These are phyloP conservation scores for Rhododendron mucronatum DNA, from an alignment of 148 eudicot genomes.

Conservation along the genomic window DNA sequence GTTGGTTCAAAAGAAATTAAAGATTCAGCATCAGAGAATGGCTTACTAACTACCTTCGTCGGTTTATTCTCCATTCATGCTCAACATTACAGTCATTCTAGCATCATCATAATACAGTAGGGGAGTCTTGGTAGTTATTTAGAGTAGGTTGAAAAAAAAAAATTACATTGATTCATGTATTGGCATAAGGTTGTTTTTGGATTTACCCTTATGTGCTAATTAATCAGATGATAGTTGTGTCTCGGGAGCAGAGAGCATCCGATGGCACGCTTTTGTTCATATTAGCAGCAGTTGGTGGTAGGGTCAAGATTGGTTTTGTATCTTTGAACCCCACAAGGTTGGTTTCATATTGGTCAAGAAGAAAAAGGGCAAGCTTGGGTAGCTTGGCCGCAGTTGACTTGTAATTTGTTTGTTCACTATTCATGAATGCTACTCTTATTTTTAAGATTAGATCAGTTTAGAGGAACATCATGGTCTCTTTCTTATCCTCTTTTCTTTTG, in stretches of 20 bases:
- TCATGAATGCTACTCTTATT: not conserved
- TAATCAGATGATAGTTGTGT: conserved; percentile 13
- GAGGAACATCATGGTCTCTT: not conserved
- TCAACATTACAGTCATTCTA: not conserved
- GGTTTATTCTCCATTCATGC: not conserved
- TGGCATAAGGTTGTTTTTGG: conserved; percentile 32
- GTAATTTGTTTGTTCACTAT: conserved; percentile 7
- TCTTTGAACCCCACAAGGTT: conserved; percentile 29
- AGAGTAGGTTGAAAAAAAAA: not conserved
- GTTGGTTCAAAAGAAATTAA: not conserved
- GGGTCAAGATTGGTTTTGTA: conserved; percentile 39
- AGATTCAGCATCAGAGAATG: not conserved
- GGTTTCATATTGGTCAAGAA: conserved; percentile 12
- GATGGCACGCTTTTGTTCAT: conserved; percentile 35
- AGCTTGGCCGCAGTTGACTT: conserved; percentile 22
- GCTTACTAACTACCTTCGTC: not conserved
- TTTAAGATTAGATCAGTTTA: not conserved
- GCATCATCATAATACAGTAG: not conserved
- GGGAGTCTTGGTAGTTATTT: not conserved
- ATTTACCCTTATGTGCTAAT: conserved; percentile 25
- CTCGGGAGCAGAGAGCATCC: conserved; percentile 40
- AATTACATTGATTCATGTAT: conserved; percentile 13
- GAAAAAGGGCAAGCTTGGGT: conserved; percentile 18
- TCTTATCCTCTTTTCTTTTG: not conserved
- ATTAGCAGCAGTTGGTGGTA: conserved; percentile 11